phyloP scores from a whole-genome alignment of 2,329 filamentous ascomycete species.

The Beauveria brongniartii region DNA sequence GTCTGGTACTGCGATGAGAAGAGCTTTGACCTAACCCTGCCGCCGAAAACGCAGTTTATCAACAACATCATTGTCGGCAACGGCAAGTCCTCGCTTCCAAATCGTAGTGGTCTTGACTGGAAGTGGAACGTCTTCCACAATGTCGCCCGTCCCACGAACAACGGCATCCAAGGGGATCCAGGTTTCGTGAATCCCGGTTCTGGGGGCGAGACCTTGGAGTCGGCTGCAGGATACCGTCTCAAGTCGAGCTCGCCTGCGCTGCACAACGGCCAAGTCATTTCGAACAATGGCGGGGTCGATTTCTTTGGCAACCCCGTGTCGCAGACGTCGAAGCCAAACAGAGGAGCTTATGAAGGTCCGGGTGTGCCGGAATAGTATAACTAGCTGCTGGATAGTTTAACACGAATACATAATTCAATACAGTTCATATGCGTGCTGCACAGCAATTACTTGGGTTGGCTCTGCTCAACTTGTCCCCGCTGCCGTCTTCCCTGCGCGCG shows the following conservation, averaged over 20 bases:
- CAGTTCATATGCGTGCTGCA: too few relatives aligned
- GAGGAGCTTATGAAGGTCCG: conserved; percentile 17
- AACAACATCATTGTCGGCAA: conserved; percentile 21
- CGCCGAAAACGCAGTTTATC: conserved; percentile 14
- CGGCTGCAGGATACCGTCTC: conserved; percentile 15
- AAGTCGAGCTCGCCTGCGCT: conserved; percentile 14
- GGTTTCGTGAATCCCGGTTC: conserved; percentile 13
- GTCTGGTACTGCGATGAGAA: conserved; percentile 19
- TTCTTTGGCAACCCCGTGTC: conserved; percentile 17
- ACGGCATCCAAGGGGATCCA: conserved; percentile 15
- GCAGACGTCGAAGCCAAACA: conserved; percentile 13
- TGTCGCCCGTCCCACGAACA: conserved; percentile 11
- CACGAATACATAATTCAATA: neutral
- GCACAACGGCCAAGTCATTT: conserved; percentile 13
- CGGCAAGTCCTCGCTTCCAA: conserved; percentile 15
- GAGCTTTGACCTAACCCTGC: conserved; percentile 16
- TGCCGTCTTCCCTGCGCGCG: conserved; percentile 1
- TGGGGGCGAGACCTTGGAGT: conserved; percentile 5
- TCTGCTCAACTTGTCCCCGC: neutral
- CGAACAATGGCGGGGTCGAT: conserved; percentile 16
- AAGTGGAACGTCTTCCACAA: conserved; percentile 18
- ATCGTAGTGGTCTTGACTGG: conserved; percentile 15
- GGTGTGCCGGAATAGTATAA: neutral
- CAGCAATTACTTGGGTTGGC: neutral
- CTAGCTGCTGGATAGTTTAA: neutral